phyloP scores from a whole-genome alignment of 805 yeast genomes.

The Cephaloascus fragrans region DNA sequence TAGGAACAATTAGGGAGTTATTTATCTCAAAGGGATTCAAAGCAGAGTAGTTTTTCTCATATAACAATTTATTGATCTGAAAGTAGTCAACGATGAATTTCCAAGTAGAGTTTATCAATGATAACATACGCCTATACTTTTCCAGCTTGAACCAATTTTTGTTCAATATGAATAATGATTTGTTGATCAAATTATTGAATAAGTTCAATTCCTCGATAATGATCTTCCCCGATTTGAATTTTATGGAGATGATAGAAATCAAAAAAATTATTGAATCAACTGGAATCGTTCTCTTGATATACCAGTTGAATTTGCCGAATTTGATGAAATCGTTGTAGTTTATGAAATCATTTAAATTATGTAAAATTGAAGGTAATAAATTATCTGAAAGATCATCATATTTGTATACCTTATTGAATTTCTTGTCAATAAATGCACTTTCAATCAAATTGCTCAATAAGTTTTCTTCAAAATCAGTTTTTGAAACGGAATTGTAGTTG shows the following conservation, averaged over 20 bases:
- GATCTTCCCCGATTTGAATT: constrained; percentile 31
- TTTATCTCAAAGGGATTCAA: neutral
- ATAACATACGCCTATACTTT: constrained; percentile 32
- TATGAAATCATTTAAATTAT: constrained; percentile 45
- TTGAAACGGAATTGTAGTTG: constrained; percentile 9
- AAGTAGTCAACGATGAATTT: constrained; percentile 28
- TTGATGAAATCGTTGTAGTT: constrained; percentile 41
- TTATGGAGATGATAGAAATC: constrained; percentile 42
- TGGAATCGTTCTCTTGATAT: constrained; percentile 50
- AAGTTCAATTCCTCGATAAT: constrained; percentile 23
- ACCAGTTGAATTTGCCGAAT: constrained; percentile 51
- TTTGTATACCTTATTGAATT: constrained; percentile 29
- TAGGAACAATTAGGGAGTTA: neutral
- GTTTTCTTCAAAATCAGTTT: constrained; percentile 5
- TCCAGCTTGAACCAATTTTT: constrained; percentile 36
- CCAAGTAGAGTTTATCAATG: constrained; percentile 32
- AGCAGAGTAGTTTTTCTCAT: neutral
- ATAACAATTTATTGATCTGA: constrained; percentile 17
- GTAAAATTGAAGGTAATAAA: constrained; percentile 46
- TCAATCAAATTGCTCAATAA: constrained; percentile 2
- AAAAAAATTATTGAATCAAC: constrained; percentile 46
- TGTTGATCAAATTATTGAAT: constrained; percentile 29
- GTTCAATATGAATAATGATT: constrained; percentile 29
- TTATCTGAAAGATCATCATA: constrained; percentile 44
- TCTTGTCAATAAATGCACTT: constrained; percentile 1